Conservation (phyloP, 169 alveolate species). For the Theileria luwenshuni region DNA sequence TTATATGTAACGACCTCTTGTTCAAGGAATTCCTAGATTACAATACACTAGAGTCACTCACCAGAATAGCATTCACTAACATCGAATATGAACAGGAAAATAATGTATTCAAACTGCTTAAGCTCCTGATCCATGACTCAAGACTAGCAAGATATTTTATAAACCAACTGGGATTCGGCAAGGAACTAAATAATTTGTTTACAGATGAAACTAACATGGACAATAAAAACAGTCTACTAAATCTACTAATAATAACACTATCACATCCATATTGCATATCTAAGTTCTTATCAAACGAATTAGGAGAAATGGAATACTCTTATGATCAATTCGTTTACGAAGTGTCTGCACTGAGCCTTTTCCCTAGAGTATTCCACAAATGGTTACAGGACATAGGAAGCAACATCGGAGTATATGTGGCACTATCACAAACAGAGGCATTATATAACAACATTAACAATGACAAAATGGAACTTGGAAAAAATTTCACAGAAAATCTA, state of each 20-base stretch:
- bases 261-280: background rate
- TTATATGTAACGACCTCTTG: background rate
- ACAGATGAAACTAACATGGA: background rate
- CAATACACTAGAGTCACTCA: background rate
- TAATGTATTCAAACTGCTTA: background rate
- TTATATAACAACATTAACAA: constrained; percentile 9
- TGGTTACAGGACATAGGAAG: constrained; percentile 13
- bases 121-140: background rate
- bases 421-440: background rate
- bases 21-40: constrained; percentile 14
- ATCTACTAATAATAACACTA: background rate
- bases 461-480: background rate
- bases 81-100: background rate
- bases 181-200: background rate
- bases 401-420: background rate
- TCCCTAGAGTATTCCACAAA: background rate
- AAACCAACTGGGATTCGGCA: background rate
- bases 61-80: background rate
- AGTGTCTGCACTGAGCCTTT: background rate
- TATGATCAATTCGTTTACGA: background rate
- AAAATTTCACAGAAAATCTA: constrained; percentile 1
- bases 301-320: background rate
- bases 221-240: background rate
- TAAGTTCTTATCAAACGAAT: constrained; percentile 1
- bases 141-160: background rate